Percentiles rank a stretch among this genome's conserved stretches.
Conservation (phyloP, 2,329 filamentous ascomycete species). For the Chrysoporthe austroafricana region DNA sequence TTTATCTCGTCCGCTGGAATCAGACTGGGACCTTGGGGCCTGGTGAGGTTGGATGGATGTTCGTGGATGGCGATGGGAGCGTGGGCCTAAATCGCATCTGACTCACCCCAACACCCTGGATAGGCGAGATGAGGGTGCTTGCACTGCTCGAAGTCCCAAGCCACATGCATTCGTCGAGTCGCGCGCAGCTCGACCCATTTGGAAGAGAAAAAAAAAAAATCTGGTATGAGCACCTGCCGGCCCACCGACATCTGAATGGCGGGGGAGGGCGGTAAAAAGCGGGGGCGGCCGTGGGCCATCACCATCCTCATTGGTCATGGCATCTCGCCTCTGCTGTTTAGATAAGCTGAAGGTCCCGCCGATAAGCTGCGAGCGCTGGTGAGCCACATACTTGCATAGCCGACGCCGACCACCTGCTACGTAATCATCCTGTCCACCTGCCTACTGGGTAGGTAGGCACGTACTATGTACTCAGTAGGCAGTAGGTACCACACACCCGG, state of each 20-base stretch:
- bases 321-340: not conserved
- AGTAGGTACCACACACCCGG: not conserved
- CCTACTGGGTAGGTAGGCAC: not conserved
- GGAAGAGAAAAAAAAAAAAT: slow-evolving; percentile 11
- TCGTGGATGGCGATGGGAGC: too few species aligned
- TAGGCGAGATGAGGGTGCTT: not conserved
- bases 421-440: not conserved
- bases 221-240: slow-evolving; percentile 24
- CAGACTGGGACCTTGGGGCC: not conserved
- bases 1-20: slow-evolving; percentile 3
- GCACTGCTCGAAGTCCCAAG: not conserved
- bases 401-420: not conserved
- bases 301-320: slow-evolving; percentile 12
- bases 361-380: not conserved
- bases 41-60: too few species aligned
- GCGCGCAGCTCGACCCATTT: not conserved
- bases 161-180: not conserved
- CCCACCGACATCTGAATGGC: slow-evolving; percentile 24
- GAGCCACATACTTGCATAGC: too few species aligned
- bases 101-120: not conserved
- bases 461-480: not conserved
- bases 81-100: not conserved
- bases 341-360: slow-evolving; percentile 14
- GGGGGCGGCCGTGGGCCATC: slow-evolving; percentile 15
- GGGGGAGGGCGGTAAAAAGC: slow-evolving; percentile 22